Conservation (phyloP, 805 yeast species). For the Candida yuanshanica region DNA sequence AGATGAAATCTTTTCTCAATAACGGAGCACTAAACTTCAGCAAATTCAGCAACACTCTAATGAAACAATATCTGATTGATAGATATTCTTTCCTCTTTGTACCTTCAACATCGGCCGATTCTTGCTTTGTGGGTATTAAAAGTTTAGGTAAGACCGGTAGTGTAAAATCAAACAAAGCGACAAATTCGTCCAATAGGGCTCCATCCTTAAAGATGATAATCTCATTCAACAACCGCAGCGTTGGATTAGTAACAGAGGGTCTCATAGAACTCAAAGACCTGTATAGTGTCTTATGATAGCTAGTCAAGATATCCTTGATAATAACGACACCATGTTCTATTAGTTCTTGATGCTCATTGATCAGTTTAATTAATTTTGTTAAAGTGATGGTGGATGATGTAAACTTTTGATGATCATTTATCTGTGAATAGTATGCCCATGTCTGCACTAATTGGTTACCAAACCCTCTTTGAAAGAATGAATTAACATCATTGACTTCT, state of each 20-base stretch:
- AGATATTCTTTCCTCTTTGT: constrained; percentile 30
- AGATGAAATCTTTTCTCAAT: constrained; percentile 58
- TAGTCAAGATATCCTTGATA: constrained; percentile 47
- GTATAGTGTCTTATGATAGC: constrained; percentile 58
- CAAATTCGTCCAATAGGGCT: constrained; percentile 47
- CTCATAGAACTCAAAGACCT: constrained; percentile 57
- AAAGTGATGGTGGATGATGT: constrained; percentile 39
- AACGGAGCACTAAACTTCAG: constrained; percentile 44
- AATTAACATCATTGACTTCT: constrained; percentile 18
- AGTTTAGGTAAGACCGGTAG: constrained; percentile 57
- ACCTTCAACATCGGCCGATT: constrained; percentile 31
- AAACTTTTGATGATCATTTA: constrained; percentile 47
- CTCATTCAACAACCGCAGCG: constrained; percentile 49
- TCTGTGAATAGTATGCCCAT: constrained; percentile 43
- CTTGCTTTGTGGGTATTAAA: constrained; percentile 46
- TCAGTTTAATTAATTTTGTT: constrained; percentile 28
- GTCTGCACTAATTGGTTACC: constrained; percentile 34
- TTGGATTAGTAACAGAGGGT: constrained; percentile 56
- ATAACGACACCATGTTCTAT: constrained; percentile 30
- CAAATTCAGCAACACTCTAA: constrained; percentile 56
- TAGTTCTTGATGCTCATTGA: constrained; percentile 12
- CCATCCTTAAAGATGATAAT: constrained; percentile 47
- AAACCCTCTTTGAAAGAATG: constrained; percentile 31
- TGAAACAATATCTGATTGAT: constrained; percentile 53
- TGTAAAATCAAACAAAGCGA: constrained; percentile 63